Percentiles rank a stretch among this genome's conserved stretches.
phyloP scores from a whole-genome alignment of 2,329 filamentous ascomycete genomes.

The Paramyrothecium roridum region DNA sequence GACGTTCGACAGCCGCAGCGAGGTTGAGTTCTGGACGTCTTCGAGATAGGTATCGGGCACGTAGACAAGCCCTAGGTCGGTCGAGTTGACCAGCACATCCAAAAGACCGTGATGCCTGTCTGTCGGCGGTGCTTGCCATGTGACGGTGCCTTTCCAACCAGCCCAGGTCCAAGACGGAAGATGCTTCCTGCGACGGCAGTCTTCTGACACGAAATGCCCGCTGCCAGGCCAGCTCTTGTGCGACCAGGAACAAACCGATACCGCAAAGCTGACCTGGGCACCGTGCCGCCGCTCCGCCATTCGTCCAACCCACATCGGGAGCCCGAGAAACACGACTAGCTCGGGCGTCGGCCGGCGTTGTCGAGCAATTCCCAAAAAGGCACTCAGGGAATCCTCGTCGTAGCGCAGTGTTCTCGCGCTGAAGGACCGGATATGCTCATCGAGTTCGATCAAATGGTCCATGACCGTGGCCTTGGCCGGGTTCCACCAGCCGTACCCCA shows the following conservation, averaged over 20 bases:
- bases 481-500: conserved; percentile 4
- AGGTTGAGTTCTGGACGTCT: too few relatives aligned
- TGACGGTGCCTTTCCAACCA: conserved; percentile 6
- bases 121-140: conserved; percentile 6
- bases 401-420: conserved; percentile 2
- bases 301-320: conserved; percentile 5
- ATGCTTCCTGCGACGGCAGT: conserved; percentile 4
- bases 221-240: conserved; percentile 3
- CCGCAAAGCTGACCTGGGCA: conserved; percentile 4
- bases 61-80: conserved; percentile 4
- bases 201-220: conserved; percentile 2
- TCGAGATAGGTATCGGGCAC: conserved; percentile 3
- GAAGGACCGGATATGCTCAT: conserved; percentile 7
- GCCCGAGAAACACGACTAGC: conserved; percentile 4
- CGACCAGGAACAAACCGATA: conserved; percentile 7
- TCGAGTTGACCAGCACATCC: not conserved
- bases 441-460: not conserved
- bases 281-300: not conserved
- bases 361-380: conserved; percentile 6
- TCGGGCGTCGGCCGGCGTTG: conserved; percentile 1
- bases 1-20: too few relatives aligned
- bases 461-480: not conserved
- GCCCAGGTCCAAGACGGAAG: conserved; percentile 8
- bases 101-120: conserved; percentile 6
- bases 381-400: conserved; percentile 2